Conservation (phyloP, 345 rosid species). For the Diplotaxis tenuifolia region DNA sequence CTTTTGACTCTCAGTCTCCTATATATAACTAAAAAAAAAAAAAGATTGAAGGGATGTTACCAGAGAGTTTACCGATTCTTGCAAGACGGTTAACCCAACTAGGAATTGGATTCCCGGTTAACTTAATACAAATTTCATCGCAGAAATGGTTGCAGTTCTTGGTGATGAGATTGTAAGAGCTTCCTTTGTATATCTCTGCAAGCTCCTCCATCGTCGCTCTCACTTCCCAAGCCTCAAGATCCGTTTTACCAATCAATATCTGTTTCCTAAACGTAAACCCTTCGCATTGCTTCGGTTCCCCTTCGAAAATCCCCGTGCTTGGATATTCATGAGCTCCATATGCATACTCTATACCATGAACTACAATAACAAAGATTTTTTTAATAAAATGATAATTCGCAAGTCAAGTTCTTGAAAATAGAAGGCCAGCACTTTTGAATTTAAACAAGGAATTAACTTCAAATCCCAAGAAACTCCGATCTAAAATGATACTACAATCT, state of each 20-base stretch:
- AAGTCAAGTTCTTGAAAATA: neutral
- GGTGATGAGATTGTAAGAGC: constrained; percentile 79
- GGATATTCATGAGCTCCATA: constrained; percentile 95
- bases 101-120: constrained; percentile 88
- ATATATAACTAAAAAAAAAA: too few relatives aligned
- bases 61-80: constrained; percentile 67
- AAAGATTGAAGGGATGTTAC: constrained; percentile 13
- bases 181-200: constrained; percentile 73
- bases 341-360: constrained; percentile 90
- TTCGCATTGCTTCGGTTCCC: constrained; percentile 81
- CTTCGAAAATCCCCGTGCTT: constrained; percentile 90
- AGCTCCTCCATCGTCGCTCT: constrained; percentile 78
- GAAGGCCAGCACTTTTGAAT: neutral
- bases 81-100: constrained; percentile 95
- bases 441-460: neutral
- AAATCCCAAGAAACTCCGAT: constrained; percentile 12
- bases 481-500: constrained; percentile 29
- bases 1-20: too few relatives aligned
- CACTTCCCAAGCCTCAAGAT: constrained; percentile 55
- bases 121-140: constrained; percentile 69
- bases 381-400: neutral
- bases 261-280: constrained; percentile 85
- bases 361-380: constrained; percentile 44
- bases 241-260: constrained; percentile 84
- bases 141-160: constrained; percentile 98